These are phyloP conservation scores for Yarrowia deformans DNA, from an alignment of 805 yeast species.

Conservation along the genomic window DNA sequence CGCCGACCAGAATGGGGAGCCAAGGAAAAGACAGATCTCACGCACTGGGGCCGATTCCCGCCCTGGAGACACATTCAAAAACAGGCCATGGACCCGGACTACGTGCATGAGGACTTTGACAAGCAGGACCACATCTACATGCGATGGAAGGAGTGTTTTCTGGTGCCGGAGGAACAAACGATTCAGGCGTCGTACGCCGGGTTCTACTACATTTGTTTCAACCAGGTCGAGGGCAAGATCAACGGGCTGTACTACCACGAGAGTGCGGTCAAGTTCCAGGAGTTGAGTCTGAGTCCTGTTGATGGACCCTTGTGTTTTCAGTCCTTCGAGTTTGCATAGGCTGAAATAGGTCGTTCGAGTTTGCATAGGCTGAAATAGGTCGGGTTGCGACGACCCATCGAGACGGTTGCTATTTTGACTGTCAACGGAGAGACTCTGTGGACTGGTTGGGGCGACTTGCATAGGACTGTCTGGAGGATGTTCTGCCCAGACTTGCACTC, in stretches of 20 bases:
- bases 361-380: too few species aligned
- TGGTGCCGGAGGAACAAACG: conserved; percentile 76
- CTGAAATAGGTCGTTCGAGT: background rate
- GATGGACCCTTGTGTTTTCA: conserved; percentile 58
- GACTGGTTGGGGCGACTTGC: too few species aligned
- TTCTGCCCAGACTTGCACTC: too few species aligned
- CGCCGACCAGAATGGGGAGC: conserved; percentile 67
- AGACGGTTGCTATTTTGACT: too few species aligned
- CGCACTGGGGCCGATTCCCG: conserved; percentile 70
- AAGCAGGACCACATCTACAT: conserved; percentile 68
- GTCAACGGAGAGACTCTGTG: too few species aligned
- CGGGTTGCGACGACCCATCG: too few species aligned
- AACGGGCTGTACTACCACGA: conserved; percentile 84
- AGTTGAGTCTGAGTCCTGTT: conserved; percentile 66
- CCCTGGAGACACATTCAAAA: conserved; percentile 53
- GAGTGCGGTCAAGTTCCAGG: conserved; percentile 80
- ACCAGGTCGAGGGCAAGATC: conserved; percentile 75
- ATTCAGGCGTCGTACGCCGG: conserved; percentile 90
- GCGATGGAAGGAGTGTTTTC: conserved; percentile 94
- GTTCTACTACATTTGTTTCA: conserved; percentile 84
- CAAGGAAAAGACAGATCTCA: conserved; percentile 63
- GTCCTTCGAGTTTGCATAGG: conserved; percentile 49
- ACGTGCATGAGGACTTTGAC: conserved; percentile 48
- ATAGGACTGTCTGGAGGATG: too few species aligned
- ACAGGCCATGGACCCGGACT: conserved; percentile 46